A percentile compares a stretch with the other conserved stretches of the same genome.
These are phyloP conservation scores for Candida chauliodis DNA, from an alignment of 805 yeast genomes.

Conservation along the genomic window DNA sequence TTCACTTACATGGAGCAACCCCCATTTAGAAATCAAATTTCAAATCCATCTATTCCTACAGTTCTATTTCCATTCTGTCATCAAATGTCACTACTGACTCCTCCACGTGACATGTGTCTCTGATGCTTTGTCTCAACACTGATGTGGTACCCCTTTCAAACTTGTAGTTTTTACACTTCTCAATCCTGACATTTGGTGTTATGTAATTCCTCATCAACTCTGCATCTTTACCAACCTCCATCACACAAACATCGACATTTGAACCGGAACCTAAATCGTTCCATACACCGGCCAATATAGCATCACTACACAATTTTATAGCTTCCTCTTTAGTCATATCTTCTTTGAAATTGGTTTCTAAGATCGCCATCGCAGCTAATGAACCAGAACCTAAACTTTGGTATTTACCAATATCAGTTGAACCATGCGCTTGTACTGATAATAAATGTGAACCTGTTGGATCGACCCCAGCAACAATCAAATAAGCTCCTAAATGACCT, in stretches of 20 bases:
- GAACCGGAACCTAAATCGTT: conserved; percentile 99
- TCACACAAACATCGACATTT: conserved; percentile 94
- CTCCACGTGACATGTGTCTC: conserved; percentile 63
- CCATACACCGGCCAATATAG: conserved; percentile 98
- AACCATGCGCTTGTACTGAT: conserved; percentile 96
- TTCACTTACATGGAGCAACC: too few relatives aligned
- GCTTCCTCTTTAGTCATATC: conserved; percentile 85
- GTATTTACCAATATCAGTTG: conserved; percentile 93
- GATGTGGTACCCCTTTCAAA: conserved; percentile 95
- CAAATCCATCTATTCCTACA: too few relatives aligned
- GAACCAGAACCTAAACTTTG: conserved; percentile 95
- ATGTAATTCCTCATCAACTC: conserved; percentile 78
- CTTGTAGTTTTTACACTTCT: conserved; percentile 78
- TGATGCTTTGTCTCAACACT: conserved; percentile 63
- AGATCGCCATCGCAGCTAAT: conserved; percentile 96
- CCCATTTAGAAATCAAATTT: too few relatives aligned
- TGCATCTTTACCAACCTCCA: conserved; percentile 91
- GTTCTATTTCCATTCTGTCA: conserved; percentile 40
- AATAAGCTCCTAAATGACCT: conserved; percentile 95
- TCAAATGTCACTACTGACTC: conserved; percentile 51
- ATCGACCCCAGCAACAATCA: conserved; percentile 97
- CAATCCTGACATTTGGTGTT: conserved; percentile 84
- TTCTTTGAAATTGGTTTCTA: conserved; percentile 83
- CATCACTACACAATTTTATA: conserved; percentile 83
- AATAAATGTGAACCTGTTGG: conserved; percentile 93